Evolutionary conservation across 306 rosid genomes (phyloP).

Genomic region (Cucurbita ficifolia): DNA sequence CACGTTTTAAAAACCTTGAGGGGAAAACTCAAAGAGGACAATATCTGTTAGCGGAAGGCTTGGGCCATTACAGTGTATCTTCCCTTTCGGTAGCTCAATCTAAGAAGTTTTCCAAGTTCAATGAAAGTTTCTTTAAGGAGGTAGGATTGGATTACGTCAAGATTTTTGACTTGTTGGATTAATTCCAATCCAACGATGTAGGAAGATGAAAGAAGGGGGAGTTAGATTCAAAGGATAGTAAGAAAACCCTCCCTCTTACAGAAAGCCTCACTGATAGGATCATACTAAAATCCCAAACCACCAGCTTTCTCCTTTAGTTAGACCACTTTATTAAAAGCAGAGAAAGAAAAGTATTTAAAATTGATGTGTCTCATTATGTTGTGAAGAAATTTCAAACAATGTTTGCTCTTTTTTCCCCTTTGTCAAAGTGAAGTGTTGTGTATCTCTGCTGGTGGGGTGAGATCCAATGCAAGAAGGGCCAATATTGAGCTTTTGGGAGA

Average conservation of each 20-base stretch:
- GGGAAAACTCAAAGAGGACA: no score
- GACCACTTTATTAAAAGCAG: constrained; percentile 1
- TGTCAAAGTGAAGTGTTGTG: background rate
- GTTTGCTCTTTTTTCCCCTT: background rate
- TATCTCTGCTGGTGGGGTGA: background rate
- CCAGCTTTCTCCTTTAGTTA: background rate
- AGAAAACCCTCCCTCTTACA: background rate
- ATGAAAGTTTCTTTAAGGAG: background rate
- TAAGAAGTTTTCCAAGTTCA: background rate
- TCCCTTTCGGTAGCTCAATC: no score
- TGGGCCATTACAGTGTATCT: no score
- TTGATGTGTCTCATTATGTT: constrained; percentile 2
- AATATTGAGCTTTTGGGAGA: background rate
- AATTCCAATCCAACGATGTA: background rate
- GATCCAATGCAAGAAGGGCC: background rate
- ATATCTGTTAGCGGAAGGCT: no score
- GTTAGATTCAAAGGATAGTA: background rate
- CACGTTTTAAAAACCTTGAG: no score
- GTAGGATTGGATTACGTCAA: background rate
- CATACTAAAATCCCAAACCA: constrained; percentile 1
- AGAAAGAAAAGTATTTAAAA: background rate
- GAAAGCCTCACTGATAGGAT: background rate
- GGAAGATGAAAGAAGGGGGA: background rate
- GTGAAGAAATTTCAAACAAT: background rate
- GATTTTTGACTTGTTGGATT: background rate